Evolutionary conservation across 2,329 filamentous ascomycete species (phyloP).

Genomic region (Blastomyces silverae): DNA sequence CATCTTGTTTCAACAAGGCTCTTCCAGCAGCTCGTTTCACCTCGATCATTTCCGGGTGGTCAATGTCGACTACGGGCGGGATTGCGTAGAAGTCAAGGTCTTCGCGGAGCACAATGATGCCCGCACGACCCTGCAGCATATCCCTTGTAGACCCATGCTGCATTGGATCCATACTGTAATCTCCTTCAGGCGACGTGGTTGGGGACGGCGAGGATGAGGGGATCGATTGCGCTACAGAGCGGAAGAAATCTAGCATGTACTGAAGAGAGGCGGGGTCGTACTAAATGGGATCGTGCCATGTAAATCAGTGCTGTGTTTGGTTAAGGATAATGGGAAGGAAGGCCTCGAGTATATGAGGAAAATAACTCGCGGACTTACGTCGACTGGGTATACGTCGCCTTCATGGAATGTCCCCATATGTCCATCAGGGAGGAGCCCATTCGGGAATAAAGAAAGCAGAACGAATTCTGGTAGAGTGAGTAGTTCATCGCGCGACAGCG

Average conservation of each 20-base stretch:
- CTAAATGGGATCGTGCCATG: constrained; percentile 47
- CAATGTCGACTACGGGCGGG: constrained; percentile 75
- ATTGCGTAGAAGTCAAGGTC: constrained; percentile 98
- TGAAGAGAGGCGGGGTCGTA: constrained; percentile 94
- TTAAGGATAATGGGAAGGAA: constrained; percentile 12
- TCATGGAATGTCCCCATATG: constrained; percentile 92
- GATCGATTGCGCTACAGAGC: constrained; percentile 92
- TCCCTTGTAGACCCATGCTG: constrained; percentile 63
- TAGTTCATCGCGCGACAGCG: constrained; percentile 87
- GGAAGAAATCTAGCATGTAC: constrained; percentile 99
- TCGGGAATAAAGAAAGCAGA: constrained; percentile 92
- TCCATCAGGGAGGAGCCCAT: constrained; percentile 93
- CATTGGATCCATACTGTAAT: constrained; percentile 65
- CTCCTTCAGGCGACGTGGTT: constrained; percentile 52
- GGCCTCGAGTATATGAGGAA: constrained; percentile 20
- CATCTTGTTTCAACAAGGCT: constrained; percentile 79
- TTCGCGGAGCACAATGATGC: constrained; percentile 93
- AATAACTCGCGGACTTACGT: constrained; percentile 59
- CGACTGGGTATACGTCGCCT: constrained; percentile 90
- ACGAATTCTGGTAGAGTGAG: constrained; percentile 96
- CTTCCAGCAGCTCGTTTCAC: constrained; percentile 87
- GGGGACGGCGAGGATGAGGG: constrained; percentile 59
- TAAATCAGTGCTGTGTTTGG: not conserved
- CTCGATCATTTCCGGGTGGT: constrained; percentile 84
- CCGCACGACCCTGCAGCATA: constrained; percentile 78